Base-by-base conservation (phyloP, 257 asterid species). In the Scutellaria minor region DNA sequence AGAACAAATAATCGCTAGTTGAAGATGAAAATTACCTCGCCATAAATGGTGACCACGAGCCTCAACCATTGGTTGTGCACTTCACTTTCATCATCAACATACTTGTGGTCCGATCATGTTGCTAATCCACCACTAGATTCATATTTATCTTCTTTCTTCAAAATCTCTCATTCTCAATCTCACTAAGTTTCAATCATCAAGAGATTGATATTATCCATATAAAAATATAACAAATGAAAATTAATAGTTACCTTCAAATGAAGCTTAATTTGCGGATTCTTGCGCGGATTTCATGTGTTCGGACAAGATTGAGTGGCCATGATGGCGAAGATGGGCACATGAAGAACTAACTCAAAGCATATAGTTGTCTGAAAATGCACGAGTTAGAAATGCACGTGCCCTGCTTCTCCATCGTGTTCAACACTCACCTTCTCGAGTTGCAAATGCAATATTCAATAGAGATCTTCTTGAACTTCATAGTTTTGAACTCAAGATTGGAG, bases 321-420 rank as follows among this genome's bases (percentile, higher is more conserved):
- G 87, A 83, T 85, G 90, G 90, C 54, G 86, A 85, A 85, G 87
- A 72, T 27, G 83, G 90, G 83, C 90, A 85, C 90, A 81, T 85
- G 90, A 85, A 83, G 82, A 56, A 85, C 90, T 55, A 85, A 85
- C 88, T 83, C 79, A 22, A 31, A 55, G 68, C 72, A 48, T 56
- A 51, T 68, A 6, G 4, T 31, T 31, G 53, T 44, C 20, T 39
- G 53, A 12, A 40, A 69, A 69, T 42, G 55, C 35, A 60, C 55
- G 88, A 84, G 96, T 80, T 85, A 85, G 90, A 81, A 86, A 82
- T 86, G 96, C 98, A 93, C 97, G 97, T 93, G 96, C 97, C 98
- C 98, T 93, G 98, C 98, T 93, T 93, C 98, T 93, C 98, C 98
- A 93, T 90, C 98, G 66, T 80, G 97, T 77, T 87, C 93, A 69